phyloP scores from a whole-genome alignment of 176 grass and related monocot species.

The Eragrostis nindensis region DNA sequence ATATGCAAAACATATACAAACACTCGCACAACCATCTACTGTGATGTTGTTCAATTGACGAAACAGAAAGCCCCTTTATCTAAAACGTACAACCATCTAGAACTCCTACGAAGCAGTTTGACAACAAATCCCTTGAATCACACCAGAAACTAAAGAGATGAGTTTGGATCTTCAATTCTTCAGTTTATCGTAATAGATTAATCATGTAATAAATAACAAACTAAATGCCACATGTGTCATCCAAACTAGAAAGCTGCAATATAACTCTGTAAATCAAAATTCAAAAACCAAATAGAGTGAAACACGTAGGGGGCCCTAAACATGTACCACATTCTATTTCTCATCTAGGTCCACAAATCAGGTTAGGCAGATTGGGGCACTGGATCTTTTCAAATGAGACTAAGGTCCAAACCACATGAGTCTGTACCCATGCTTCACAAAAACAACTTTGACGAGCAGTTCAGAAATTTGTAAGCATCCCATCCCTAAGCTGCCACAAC shows the following conservation, averaged over 20 bases:
- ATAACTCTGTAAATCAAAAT: background rate
- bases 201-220: conserved; percentile 12
- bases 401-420: no score
- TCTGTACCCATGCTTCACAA: background rate
- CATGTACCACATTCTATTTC: no score
- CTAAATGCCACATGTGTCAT: background rate
- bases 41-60: background rate
- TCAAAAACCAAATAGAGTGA: background rate
- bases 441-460: background rate
- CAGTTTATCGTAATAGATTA: conserved; percentile 1
- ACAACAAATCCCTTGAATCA: background rate
- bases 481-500: background rate
- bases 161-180: background rate
- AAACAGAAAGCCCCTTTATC: background rate
- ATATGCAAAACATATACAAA: conserved; percentile 22
- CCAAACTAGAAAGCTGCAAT: background rate
- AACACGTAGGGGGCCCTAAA: no score
- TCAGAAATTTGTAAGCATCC: background rate
- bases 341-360: no score
- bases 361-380: no score
- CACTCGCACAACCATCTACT: background rate
- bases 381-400: no score
- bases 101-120: conserved; percentile 13
- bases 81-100: conserved; percentile 7
- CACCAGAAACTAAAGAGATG: background rate